Evolutionary conservation across 129 eudicot species (phyloP).

Genomic region (carrot (Daucus carota)): DNA sequence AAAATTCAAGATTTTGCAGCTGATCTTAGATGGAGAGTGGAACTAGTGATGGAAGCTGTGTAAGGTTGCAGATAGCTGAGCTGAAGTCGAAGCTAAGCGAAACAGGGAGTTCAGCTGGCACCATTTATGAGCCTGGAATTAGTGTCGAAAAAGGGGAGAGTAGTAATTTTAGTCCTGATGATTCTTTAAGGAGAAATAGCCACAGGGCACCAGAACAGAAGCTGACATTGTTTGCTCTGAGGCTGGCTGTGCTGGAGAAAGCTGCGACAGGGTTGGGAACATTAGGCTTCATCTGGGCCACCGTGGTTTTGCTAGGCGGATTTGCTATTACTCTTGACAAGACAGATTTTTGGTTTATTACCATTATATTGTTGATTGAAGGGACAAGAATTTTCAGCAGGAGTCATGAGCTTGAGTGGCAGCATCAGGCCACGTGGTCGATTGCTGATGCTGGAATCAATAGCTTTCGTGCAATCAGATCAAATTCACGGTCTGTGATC

Average conservation of each 20-base stretch:
- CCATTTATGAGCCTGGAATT: conserved; percentile 54
- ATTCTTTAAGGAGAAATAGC: conserved; percentile 14
- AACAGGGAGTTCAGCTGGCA: conserved; percentile 21
- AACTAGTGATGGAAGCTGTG: conserved; percentile 29
- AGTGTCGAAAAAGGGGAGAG: conserved; percentile 46
- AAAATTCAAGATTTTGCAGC: background rate
- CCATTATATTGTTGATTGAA: conserved; percentile 63
- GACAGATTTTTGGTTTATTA: conserved; percentile 82
- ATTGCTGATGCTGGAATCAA: conserved; percentile 56
- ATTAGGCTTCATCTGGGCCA: conserved; percentile 94
- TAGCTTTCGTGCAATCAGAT: conserved; percentile 54
- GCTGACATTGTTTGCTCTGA: conserved; percentile 78
- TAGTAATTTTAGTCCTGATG: conserved; percentile 27
- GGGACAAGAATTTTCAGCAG: conserved; percentile 82
- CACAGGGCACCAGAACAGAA: conserved; percentile 65
- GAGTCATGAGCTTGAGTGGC: conserved; percentile 97
- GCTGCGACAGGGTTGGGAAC: conserved; percentile 83
- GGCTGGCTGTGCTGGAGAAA: conserved; percentile 81
- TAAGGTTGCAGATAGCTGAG: conserved; percentile 42
- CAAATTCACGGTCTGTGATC: conserved; percentile 37
- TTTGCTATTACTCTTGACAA: conserved; percentile 73
- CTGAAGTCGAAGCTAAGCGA: conserved; percentile 25
- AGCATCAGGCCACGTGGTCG: conserved; percentile 93
- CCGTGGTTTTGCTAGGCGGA: conserved; percentile 90
- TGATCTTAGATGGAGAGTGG: conserved; percentile 36